phyloP scores from a whole-genome alignment of 2,329 filamentous ascomycete genomes.

The Colletotrichum paranaense region DNA sequence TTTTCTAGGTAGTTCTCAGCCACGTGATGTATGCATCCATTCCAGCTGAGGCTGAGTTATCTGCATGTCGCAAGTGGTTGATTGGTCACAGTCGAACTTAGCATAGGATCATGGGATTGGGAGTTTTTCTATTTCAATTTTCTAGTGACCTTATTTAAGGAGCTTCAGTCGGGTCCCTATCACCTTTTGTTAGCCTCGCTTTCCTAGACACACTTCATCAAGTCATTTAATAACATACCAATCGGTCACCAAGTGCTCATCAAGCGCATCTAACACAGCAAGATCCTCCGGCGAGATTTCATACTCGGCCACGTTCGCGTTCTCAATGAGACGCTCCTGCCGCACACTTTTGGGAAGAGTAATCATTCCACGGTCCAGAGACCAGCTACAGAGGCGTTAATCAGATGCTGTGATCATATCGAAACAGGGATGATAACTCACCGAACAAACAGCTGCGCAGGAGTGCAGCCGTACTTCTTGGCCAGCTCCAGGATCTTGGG shows the following conservation, averaged over 20 bases:
- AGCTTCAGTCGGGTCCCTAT: conserved; percentile 8
- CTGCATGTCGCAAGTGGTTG: neutral
- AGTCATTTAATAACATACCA: conserved; percentile 52
- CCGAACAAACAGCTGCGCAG: conserved; percentile 78
- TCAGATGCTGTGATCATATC: neutral
- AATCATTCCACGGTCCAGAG: conserved; percentile 78
- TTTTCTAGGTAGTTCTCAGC: neutral
- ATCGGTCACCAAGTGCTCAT: conserved; percentile 80
- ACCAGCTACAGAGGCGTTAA: conserved; percentile 68
- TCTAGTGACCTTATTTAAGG: neutral
- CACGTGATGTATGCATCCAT: neutral
- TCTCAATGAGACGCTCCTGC: conserved; percentile 72
- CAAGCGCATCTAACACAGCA: conserved; percentile 69
- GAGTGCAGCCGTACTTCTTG: conserved; percentile 75
- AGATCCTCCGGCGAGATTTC: conserved; percentile 73
- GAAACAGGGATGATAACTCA: conserved; percentile 38
- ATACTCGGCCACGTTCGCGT: conserved; percentile 70
- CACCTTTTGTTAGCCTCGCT: neutral
- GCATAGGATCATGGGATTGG: neutral
- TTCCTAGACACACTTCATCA: neutral
- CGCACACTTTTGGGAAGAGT: conserved; percentile 79
- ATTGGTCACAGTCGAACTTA: neutral
- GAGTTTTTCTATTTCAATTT: neutral
- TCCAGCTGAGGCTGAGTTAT: neutral
- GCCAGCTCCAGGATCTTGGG: conserved; percentile 70